Base-by-base conservation (phyloP, 768 basidiomycete genomes). In the Mycena floridula region DNA sequence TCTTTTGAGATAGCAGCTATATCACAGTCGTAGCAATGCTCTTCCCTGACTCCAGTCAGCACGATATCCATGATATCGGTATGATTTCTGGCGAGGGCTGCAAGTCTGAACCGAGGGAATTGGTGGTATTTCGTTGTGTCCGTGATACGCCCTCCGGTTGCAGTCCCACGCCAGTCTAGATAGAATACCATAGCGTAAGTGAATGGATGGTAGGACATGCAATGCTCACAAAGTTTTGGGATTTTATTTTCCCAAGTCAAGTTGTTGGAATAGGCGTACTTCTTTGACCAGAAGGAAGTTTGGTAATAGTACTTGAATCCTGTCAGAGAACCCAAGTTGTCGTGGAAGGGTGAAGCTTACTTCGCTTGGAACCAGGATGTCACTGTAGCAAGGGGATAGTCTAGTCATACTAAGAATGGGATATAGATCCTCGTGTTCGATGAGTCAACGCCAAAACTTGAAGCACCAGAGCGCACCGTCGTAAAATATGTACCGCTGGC, bases 291-390 rank as follows among this genome's bases (percentile, higher is more conserved):
- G 4, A 13, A n/a, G n/a, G n/a, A n/a, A n/a, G n/a, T n/a, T n/a
- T n/a, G n/a, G n/a, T n/a, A n/a, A n/a, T n/a, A n/a, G n/a, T n/a
- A n/a, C n/a, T n/a, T n/a, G n/a, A n/a, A n/a, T n/a, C n/a, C n/a
- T n/a, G n/a, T n/a, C n/a, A n/a, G n/a, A n/a, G n/a, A n/a, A n/a
- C n/a, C n/a, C n/a, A n/a, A n/a, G n/a, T n/a, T n/a, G n/a, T n/a
- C 32, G n/a, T 3, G 32, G 18, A 7, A 15, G 15, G 3, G 32
- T 15, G 32, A 15, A 53, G 36, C 46, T 15, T 3, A 50, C 48
- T 49, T 50, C 50, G 37, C 45, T 51, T 11, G 53, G 53, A 18
- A 54, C 47, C 20, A 54, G 50, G 25, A 54, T 54, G n/a, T 54
- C 53, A 2, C 47, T 26, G 30, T 50, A 54, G 25, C 53, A 54